Percentiles rank a stretch among this genome's conserved stretches.
phyloP scores from a whole-genome alignment of 352 stramenopile species.

The Pythium coloratum region DNA sequence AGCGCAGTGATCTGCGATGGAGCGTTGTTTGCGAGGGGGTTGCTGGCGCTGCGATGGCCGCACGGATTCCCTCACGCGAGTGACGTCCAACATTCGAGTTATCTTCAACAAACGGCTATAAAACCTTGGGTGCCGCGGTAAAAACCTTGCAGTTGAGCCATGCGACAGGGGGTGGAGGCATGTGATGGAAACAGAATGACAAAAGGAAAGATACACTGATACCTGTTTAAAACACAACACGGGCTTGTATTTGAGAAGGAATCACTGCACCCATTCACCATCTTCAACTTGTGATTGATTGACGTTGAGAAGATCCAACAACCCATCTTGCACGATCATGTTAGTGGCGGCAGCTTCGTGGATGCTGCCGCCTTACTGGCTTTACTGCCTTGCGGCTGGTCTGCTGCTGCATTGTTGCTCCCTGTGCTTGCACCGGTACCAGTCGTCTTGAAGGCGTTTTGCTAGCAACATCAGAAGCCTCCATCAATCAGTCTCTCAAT shows the following conservation, averaged over 20 bases:
- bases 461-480: not conserved
- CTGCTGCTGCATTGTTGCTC: not conserved
- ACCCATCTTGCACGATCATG: conserved; percentile 10
- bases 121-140: conserved; percentile 13
- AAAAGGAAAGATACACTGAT: not conserved
- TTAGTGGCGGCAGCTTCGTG: conserved; percentile 24
- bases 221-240: not conserved
- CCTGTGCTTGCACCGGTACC: not conserved
- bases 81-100: conserved; percentile 10
- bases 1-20: not conserved
- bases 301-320: not conserved
- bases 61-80: conserved; percentile 9
- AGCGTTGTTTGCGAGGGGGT: not conserved
- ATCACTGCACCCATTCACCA: not conserved
- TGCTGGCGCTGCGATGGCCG: not conserved
- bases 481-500: not conserved
- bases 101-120: conserved; percentile 21
- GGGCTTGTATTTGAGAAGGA: not conserved
- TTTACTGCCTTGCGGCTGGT: conserved; percentile 12
- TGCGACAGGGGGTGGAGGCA: not conserved
- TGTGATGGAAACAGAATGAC: not conserved
- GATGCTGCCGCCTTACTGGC: conserved; percentile 2
- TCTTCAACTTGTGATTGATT: conserved; percentile 17
- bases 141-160: not conserved
- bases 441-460: conserved; percentile 2